Evolutionary conservation across 2,329 filamentous ascomycete species (phyloP).

Genomic region (Fusarium euwallaceae): DNA sequence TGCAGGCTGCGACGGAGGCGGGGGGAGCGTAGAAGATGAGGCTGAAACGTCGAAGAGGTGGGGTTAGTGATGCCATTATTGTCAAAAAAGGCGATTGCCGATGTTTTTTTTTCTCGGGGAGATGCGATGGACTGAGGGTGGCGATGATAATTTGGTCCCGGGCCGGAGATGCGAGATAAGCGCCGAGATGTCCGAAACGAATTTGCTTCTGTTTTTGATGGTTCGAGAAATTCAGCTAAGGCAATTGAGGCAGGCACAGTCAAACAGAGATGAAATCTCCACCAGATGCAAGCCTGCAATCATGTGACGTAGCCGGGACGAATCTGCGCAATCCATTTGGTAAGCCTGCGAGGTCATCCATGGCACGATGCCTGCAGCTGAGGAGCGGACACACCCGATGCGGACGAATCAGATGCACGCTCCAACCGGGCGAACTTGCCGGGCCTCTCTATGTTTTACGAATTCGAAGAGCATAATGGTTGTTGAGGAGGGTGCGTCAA

Average conservation of each 20-base stretch:
- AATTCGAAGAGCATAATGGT: background rate
- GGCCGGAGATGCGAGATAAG: constrained; percentile 12
- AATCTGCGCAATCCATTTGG: constrained; percentile 2
- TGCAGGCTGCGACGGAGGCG: constrained; percentile 61
- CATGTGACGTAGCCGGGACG: constrained; percentile 25
- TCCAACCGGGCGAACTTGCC: background rate
- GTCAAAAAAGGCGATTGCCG: background rate
- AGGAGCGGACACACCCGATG: constrained; percentile 11
- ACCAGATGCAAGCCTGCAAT: constrained; percentile 6
- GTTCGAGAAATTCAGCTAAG: constrained; percentile 13
- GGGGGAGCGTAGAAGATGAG: constrained; percentile 67
- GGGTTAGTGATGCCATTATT: constrained; percentile 31
- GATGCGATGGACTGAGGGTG: constrained; percentile 9
- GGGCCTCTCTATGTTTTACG: background rate
- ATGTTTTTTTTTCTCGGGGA: background rate
- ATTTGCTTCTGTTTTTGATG: constrained; percentile 12
- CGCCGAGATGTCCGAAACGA: constrained; percentile 1
- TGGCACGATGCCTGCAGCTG: constrained; percentile 28
- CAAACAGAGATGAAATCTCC: background rate
- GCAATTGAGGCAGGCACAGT: background rate
- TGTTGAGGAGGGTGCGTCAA: background rate
- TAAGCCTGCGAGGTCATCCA: background rate
- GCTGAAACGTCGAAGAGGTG: constrained; percentile 42
- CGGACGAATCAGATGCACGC: background rate
- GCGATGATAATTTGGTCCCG: constrained; percentile 5